Base-by-base conservation (phyloP, 2,329 filamentous ascomycete species). In the Diaporthe humulicola region DNA sequence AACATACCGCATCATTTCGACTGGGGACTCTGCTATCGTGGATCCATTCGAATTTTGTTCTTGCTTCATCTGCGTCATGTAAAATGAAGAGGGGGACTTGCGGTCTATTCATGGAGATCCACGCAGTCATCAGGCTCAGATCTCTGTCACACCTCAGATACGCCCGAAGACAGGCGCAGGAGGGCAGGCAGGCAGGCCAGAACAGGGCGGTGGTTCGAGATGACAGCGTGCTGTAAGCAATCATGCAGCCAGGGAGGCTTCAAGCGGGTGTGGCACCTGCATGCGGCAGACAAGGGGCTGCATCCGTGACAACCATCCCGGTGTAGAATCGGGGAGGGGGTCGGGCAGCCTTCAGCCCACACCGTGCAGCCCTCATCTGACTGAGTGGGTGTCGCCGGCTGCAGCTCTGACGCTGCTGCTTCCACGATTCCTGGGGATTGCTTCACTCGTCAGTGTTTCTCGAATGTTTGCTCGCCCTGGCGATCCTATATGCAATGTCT, bases 331-430 rank as follows among this genome's bases (percentile, higher is more conserved):
- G 45, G 73, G 74, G 64, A n/a, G n/a, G 64, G 69, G 69, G 71
- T 76, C 73, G 75, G 75, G 73, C 72, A 74, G 74, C 66, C 50
- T 54, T 48, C 57, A n/a, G 58, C 48, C 66, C 60, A 73, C 58
- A 76, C 72, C 52, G 60, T 50, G n/a, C 74, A 48, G 50, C 60
- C 67, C 71, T 72, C 66, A 61, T 69, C 73, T 61, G 71, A 45
- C 56, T 22, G 48, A 54, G 40, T 48, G 33, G 48, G 38, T 71
- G 66, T 48, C 42, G 50, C 33, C 64, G 33, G 54, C 54, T 66
- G 15, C 22, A 64, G 30, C 45, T 70, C 33, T 52, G 40, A 22
- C 10, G 36, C 40, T 38, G 33, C 40, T 40, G 38, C 40, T 30
- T 22, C 50, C 45, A 10, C 52, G 12, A 70, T 14, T 61, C 42